Evolutionary conservation across 306 rosid species (phyloP).

Genomic region (Acacia acuminata): DNA sequence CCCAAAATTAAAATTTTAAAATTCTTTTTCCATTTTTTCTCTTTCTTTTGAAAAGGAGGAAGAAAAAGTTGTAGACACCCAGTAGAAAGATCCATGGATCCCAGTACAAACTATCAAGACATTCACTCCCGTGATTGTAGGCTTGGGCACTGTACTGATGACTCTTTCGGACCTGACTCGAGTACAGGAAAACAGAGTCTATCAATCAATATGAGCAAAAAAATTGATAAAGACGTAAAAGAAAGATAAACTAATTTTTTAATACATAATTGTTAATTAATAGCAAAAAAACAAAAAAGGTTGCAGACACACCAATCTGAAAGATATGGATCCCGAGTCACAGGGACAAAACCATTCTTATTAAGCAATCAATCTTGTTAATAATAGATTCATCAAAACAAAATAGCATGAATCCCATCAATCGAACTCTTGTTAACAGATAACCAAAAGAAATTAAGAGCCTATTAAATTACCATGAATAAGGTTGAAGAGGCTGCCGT

Average conservation of each 20-base stretch:
- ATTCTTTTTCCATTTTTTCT: no score
- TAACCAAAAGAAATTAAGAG: neutral
- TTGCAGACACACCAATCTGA: constrained; percentile 5
- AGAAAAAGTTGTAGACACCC: neutral
- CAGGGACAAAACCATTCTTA: neutral
- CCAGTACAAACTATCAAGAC: neutral
- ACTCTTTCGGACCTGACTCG: neutral
- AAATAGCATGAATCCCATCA: constrained; percentile 14
- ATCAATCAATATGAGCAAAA: no score
- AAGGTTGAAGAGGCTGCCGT: constrained; percentile 87
- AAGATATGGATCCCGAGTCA: neutral
- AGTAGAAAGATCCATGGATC: neutral
- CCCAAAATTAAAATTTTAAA: no score
- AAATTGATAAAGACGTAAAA: neutral
- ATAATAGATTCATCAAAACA: neutral
- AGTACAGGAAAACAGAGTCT: neutral
- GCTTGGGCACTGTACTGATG: neutral
- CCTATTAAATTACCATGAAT: constrained; percentile 66
- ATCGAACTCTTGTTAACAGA: constrained; percentile 20
- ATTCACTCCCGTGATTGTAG: constrained; percentile 30
- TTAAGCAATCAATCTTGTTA: neutral
- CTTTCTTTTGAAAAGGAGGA: neutral
- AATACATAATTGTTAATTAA: neutral
- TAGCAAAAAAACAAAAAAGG: neutral
- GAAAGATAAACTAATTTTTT: neutral